phyloP scores from a whole-genome alignment of 495 filamentous ascomycete species.

The Aspergillus nidulans region DNA sequence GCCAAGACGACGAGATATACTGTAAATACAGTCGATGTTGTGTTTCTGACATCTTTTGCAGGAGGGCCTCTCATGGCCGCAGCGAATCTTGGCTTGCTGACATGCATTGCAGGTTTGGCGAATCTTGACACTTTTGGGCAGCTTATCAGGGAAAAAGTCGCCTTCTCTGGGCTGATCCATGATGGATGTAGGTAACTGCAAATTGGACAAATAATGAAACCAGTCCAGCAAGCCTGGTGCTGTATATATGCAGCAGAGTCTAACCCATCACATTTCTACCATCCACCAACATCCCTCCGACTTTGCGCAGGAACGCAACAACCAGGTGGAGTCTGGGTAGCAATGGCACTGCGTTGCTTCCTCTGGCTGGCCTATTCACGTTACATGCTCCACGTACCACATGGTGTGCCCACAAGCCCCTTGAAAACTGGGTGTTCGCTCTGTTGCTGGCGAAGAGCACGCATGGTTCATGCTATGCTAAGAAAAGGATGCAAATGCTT shows the following conservation, averaged over 20 bases:
- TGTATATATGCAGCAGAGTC: slow-evolving; percentile 2
- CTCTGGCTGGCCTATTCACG: slow-evolving; percentile 1
- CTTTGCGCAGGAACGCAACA: background rate
- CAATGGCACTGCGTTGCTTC: slow-evolving; percentile 5
- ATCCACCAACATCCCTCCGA: background rate
- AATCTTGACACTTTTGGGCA: slow-evolving; percentile 40
- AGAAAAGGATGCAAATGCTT: slow-evolving; percentile 10
- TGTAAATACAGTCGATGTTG: slow-evolving; percentile 42
- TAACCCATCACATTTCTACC: background rate
- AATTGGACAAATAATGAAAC: background rate
- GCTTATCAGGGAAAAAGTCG: slow-evolving; percentile 12
- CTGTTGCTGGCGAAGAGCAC: background rate
- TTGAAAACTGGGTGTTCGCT: slow-evolving; percentile 4
- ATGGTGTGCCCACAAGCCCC: slow-evolving; percentile 1
- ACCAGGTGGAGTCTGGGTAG: slow-evolving; percentile 6
- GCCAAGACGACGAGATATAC: slow-evolving; percentile 40
- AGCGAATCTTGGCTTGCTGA: slow-evolving; percentile 47
- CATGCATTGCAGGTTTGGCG: slow-evolving; percentile 48
- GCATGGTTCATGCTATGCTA: slow-evolving; percentile 7
- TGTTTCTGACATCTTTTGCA: slow-evolving; percentile 44
- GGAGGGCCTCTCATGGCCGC: slow-evolving; percentile 43
- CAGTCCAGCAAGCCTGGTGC: background rate
- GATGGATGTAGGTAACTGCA: background rate
- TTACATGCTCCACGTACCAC: slow-evolving; percentile 17
- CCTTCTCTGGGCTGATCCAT: slow-evolving; percentile 18